Base-by-base conservation (phyloP, 257 asterid genomes). In the Fraxinus cuspidata region DNA sequence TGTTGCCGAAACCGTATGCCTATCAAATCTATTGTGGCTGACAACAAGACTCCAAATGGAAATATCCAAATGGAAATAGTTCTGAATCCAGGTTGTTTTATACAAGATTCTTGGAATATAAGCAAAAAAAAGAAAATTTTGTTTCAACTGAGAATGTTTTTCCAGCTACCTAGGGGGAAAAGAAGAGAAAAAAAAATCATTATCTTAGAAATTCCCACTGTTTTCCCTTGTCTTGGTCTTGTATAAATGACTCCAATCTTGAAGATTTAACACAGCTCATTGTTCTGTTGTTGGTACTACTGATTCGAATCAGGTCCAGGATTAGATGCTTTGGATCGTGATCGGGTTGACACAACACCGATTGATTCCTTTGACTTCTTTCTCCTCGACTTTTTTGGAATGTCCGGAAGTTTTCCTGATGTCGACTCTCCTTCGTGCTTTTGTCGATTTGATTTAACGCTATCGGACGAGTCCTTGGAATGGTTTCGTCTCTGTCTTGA, bases 401-500 rank as follows among this genome's bases (percentile, higher is more conserved):
- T 67, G 70, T 86, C 94, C 0, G 96, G 88, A 21, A 79, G 42
- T 67, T 47, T 77, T 82, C 81, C 78, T 11, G 85, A 32, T 12
- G 81, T 82, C 31, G 88, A 81, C 73, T 37, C 18, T 71, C 53
- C n/a, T 9, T 86, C 93, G 21, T 72, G 88, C 1, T 12, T 63
- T 47, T 73, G 76, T 66, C 83, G 75, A 49, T 16, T 74, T 35
- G 85, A 32, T 73, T 73, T 87, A 2, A 38, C 28, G 34, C 85
- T 84, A 34, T 85, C 92, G 0, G 90, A 66, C 5, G 85, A 65
- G 78, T 89, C 91, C 81, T 89, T 93, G 4, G 83, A 58, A 19
- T 86, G 88, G 66, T 80, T 84, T 53, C 87, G 84, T 76, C 93
- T 84, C 56, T 82, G 82, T 70, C 87, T 85, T 10, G 88, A 70